Base-by-base conservation (phyloP, 1,284 basidiomycete species). In the Naganishia sp. region DNA sequence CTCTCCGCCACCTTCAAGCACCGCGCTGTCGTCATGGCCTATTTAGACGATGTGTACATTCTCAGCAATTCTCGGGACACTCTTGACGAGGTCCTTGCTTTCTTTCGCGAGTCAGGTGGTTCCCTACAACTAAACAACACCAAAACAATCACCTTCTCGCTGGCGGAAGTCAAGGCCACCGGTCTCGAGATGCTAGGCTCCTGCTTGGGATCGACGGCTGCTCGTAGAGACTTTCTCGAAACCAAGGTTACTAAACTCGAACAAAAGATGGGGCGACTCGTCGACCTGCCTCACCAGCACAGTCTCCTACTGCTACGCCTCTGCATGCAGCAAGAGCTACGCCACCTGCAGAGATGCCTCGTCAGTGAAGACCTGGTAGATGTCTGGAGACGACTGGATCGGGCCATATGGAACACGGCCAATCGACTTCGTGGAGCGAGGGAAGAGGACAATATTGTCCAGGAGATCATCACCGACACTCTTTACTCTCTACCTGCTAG, bases 311-410 rank as follows among this genome's bases (percentile, higher is more conserved):
- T 72, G 17, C 66, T 72, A 6, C 57, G 71, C 11, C 21, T 32
- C 6, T 72, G 56, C 43, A 28, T 70, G 23, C 51, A 52, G 25
- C 51, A 52, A 9, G 52, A 67, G n/a, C 60, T 71, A 88, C 66
- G 71, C 1, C 71, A 72, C 31, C 70, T 72, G 39, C 67, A 62
- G 28, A 63, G 70, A 0, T 50, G 65, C n/a, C 68, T 71, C 11
- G 41, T 55, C 17, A 23, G 68, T 0, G 39, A 65, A 15, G 70
- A 69, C 49, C 25, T 68, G 11, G 25, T 15, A 3, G 41, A 63
- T 39, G 25, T 53, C 5, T 71, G 71, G 71, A 11, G 52, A 18
- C 21, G 42, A 21, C 53, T 66, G 28, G 66, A 68, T 35, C 39
- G 28, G 15, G 9, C 32, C 18, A 39, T 67, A 23, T 52, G 21